These are phyloP conservation scores for Ceratocystis albifundus DNA, from an alignment of 2,329 filamentous ascomycete genomes.

Conservation along the genomic window DNA sequence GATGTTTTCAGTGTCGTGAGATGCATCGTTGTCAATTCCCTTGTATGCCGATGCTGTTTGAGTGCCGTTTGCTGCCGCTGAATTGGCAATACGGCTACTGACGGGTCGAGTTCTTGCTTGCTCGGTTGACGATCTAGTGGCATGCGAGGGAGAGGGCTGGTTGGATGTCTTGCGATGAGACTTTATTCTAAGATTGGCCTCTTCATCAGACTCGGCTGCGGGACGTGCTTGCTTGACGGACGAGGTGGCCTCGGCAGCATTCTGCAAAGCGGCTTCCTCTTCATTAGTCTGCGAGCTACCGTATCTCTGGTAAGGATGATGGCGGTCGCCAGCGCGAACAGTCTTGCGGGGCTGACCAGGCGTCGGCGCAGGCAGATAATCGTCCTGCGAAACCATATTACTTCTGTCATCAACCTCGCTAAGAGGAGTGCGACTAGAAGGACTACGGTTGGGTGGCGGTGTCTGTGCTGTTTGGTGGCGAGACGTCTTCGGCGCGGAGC, in stretches of 20 bases:
- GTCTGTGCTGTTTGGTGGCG: conserved; percentile 64
- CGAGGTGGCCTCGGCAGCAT: conserved; percentile 50
- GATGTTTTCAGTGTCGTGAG: conserved; percentile 61
- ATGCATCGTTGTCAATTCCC: conserved; percentile 52
- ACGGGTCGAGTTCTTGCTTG: conserved; percentile 43
- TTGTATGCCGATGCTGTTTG: conserved; percentile 44
- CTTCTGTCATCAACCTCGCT: conserved; percentile 80
- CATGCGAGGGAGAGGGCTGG: conserved; percentile 20
- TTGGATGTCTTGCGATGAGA: conserved; percentile 51
- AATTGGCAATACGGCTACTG: conserved; percentile 47
- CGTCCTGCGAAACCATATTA: conserved; percentile 61
- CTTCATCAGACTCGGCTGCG: conserved; percentile 55
- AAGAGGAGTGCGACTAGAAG: conserved; percentile 69
- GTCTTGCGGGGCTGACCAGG: conserved; percentile 92
- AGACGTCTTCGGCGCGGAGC: conserved; percentile 48
- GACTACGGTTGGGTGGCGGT: conserved; percentile 69
- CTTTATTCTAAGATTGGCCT: conserved; percentile 64
- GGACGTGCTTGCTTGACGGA: conserved; percentile 51
- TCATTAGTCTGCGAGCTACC: conserved; percentile 35
- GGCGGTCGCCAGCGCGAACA: conserved; percentile 56
- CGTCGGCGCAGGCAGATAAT: conserved; percentile 87
- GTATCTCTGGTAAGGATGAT: conserved; percentile 58
- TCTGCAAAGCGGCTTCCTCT: conserved; percentile 40
- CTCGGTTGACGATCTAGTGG: conserved; percentile 14
- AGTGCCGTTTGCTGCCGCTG: conserved; percentile 31